These are phyloP conservation scores for Monilinia fructicola DNA, from an alignment of 2,329 filamentous ascomycete genomes.

Conservation along the genomic window DNA sequence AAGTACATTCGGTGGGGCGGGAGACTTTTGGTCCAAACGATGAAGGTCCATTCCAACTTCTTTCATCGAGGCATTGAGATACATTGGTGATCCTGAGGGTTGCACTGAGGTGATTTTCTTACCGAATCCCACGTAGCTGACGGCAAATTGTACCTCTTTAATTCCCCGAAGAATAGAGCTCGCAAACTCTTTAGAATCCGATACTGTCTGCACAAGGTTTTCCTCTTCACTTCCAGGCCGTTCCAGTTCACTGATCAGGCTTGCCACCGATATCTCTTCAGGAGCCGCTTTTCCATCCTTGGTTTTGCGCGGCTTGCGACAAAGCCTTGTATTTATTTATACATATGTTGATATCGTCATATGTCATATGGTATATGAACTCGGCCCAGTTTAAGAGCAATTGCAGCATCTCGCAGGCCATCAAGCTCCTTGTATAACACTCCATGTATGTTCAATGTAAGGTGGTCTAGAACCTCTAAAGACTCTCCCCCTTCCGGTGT, in stretches of 20 bases:
- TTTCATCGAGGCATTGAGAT: conserved; percentile 89
- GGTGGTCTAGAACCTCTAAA: conserved; percentile 83
- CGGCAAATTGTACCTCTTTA: conserved; percentile 92
- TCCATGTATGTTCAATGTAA: conserved; percentile 87
- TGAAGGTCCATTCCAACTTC: conserved; percentile 93
- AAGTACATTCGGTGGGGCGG: conserved; percentile 99
- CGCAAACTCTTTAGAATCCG: conserved; percentile 89
- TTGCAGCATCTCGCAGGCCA: conserved; percentile 83
- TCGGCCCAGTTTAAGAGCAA: conserved; percentile 86
- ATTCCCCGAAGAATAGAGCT: conserved; percentile 88
- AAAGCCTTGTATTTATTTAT: conserved; percentile 54
- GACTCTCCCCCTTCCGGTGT: conserved; percentile 82
- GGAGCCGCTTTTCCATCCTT: conserved; percentile 43
- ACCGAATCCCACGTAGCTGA: conserved; percentile 85
- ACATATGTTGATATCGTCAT: conserved; percentile 76
- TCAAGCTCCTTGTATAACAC: conserved; percentile 82
- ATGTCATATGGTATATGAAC: conserved; percentile 86
- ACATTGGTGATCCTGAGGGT: conserved; percentile 67
- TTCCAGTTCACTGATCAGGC: conserved; percentile 73
- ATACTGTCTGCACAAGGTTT: conserved; percentile 77
- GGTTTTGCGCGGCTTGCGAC: conserved; percentile 40
- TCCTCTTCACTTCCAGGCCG: conserved; percentile 57
- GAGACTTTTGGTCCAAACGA: conserved; percentile 85
- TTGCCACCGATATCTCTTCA: conserved; percentile 64
- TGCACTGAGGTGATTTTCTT: conserved; percentile 72